Evolutionary conservation across 1,139 yeast genomes (phyloP).

Genomic region (Suhomyces yuchorum): DNA sequence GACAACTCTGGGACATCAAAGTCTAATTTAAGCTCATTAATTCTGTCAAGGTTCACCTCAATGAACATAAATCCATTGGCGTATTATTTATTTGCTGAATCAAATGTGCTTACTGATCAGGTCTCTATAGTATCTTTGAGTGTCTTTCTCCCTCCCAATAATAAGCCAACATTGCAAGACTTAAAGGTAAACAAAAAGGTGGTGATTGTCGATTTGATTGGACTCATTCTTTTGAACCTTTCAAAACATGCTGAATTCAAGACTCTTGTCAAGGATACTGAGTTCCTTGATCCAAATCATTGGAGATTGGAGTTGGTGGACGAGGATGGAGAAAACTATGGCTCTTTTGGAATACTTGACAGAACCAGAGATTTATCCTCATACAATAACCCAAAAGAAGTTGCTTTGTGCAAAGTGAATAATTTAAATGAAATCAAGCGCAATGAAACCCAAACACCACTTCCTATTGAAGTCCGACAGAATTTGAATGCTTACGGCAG

Average conservation of each 20-base stretch:
- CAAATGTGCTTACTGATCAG: slow-evolving; percentile 13
- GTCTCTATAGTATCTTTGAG: slow-evolving; percentile 27
- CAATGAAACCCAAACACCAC: slow-evolving; percentile 50
- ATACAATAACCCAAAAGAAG: slow-evolving; percentile 64
- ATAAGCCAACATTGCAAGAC: slow-evolving; percentile 32
- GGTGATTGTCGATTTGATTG: slow-evolving; percentile 64
- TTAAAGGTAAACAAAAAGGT: slow-evolving; percentile 48
- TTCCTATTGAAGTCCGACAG: slow-evolving; percentile 47
- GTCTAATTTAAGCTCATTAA: slow-evolving; percentile 45
- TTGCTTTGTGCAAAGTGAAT: slow-evolving; percentile 56
- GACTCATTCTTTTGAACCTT: slow-evolving; percentile 51
- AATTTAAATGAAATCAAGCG: slow-evolving; percentile 35
- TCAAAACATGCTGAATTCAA: slow-evolving; percentile 25
- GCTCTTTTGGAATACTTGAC: slow-evolving; percentile 69
- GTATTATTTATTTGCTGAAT: slow-evolving; percentile 53
- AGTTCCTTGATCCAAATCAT: slow-evolving; percentile 52
- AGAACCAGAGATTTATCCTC: slow-evolving; percentile 55
- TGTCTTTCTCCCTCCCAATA: slow-evolving; percentile 41
- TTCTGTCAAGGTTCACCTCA: slow-evolving; percentile 38
- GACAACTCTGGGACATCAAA: slow-evolving; percentile 3
- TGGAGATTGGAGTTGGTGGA: slow-evolving; percentile 75
- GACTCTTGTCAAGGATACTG: slow-evolving; percentile 17
- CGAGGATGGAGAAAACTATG: slow-evolving; percentile 80
- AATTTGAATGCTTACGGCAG: slow-evolving; percentile 21
- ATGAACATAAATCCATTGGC: slow-evolving; percentile 52